Base-by-base conservation (phyloP, 306 rosid species). In the Acmispon strigosus region DNA sequence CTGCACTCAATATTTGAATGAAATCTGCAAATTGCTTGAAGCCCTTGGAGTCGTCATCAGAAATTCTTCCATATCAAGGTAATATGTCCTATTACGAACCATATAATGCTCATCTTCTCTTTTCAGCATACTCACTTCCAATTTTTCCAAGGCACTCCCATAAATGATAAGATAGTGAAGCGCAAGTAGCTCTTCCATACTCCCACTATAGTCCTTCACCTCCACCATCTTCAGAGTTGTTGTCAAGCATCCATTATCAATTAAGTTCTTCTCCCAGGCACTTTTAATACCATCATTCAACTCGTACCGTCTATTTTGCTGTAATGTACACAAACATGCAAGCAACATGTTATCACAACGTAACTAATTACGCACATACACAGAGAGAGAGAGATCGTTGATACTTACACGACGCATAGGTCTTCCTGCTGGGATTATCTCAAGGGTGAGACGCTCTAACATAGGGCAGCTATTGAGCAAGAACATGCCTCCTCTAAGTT, bases 401-500 rank as follows among this genome's bases (percentile, higher is more conserved):
- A 66, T 20, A 81, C 81, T 66, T 12, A 76, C 84, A 5, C n/a
- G n/a, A n/a, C n/a, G n/a, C n/a, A n/a, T n/a, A n/a, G n/a, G n/a
- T n/a, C n/a, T n/a, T n/a, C n/a, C n/a, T n/a, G n/a, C n/a, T 8
- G 10, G 54, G 24, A 76, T 61, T 34, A 76, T 24, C 2, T 72
- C 24, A 45, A 86, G 18, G 8, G 82, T 83, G 5, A 83, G 84
- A 7, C 27, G 18, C 39, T 72, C 75, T 72, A 83, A 19, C 49
- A 2, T 2, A 9, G 79, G 79, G 15, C 78, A 78, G 34, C 80
- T 78, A 22, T 58, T 45, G 45, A 86, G 50, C 59, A 83, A 55
- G 69, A 80, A 83, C n/a, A n/a, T 24, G 72, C 78, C 63, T 57
- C 81, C 86, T 4, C 1, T 43, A 34, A 52, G 48, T 49, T 86